Conservation (phyloP, 371 early-diverging fungal genomes). For the Blastocladiella emersonii region DNA sequence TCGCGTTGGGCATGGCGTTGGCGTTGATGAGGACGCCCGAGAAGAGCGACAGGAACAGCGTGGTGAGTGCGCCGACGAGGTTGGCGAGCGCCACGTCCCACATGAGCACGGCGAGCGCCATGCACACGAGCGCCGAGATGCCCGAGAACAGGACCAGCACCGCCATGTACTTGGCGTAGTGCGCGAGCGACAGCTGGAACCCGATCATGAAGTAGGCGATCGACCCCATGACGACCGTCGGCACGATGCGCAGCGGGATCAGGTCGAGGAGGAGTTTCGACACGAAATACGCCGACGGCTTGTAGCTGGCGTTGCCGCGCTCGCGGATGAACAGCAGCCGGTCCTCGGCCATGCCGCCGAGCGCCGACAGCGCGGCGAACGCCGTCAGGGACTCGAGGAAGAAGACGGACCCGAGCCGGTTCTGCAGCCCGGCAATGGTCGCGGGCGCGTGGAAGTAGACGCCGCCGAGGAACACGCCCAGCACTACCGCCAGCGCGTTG, state of each 20-base stretch:
- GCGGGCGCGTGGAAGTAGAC: constrained; percentile 22
- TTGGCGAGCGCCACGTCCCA: constrained; percentile 22
- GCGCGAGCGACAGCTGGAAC: constrained; percentile 17
- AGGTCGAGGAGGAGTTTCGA: constrained; percentile 31
- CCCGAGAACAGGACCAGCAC: constrained; percentile 9
- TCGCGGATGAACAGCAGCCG: constrained; percentile 43
- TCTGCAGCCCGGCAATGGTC: constrained; percentile 29
- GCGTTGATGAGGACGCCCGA: constrained; percentile 32
- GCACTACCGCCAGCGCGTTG: background rate
- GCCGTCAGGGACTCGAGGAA: constrained; percentile 32
- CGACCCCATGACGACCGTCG: constrained; percentile 25
- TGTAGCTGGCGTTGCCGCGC: constrained; percentile 42
- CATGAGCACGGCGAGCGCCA: constrained; percentile 20
- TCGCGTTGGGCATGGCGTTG: constrained; percentile 15
- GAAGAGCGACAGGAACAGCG: constrained; percentile 35
- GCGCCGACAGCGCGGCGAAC: constrained; percentile 25
- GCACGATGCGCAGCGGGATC: constrained; percentile 29
- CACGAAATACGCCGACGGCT: constrained; percentile 35
- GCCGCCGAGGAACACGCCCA: constrained; percentile 18
- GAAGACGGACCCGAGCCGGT: constrained; percentile 43
- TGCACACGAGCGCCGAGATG: constrained; percentile 15
- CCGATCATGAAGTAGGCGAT: constrained; percentile 44
- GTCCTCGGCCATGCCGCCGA: constrained; percentile 36
- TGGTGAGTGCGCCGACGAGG: constrained; percentile 24
- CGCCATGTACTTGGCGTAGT: constrained; percentile 26